These are phyloP conservation scores for Mortierella sp. DNA, from an alignment of 371 early-diverging fungal genomes.

Conservation along the genomic window DNA sequence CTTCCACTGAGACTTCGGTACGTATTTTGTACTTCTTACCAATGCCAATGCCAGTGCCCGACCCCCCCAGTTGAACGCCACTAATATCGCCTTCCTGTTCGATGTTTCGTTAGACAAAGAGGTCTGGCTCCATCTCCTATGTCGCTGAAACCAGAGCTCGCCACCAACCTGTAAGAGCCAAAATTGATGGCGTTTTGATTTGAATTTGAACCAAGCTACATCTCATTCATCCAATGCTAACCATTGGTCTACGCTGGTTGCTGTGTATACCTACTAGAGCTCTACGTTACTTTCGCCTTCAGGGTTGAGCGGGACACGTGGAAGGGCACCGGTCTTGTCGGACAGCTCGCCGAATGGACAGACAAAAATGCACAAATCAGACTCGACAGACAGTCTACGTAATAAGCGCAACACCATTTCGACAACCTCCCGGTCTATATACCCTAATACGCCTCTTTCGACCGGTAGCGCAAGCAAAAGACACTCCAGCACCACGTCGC, in stretches of 20 bases:
- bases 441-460: conserved; percentile 34
- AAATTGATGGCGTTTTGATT: not conserved
- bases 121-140: conserved; percentile 9
- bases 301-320: conserved; percentile 8
- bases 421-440: conserved; percentile 30
- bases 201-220: not conserved
- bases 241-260: not conserved
- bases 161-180: conserved; percentile 9
- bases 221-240: not conserved
- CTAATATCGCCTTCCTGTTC: not conserved
- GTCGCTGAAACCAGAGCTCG: not conserved
- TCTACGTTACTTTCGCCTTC: conserved; percentile 7
- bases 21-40: not conserved
- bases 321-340: not conserved
- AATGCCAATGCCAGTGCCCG: not conserved
- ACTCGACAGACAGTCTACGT: conserved; percentile 34
- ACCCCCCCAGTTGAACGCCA: not conserved
- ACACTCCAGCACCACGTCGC: conserved; percentile 34
- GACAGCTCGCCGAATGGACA: conserved; percentile 24
- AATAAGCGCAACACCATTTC: conserved; percentile 52
- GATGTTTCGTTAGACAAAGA: conserved; percentile 16
- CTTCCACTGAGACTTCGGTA: conserved; percentile 36
- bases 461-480: conserved; percentile 21
- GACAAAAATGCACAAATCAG: conserved; percentile 25
- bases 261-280: not conserved